These are phyloP conservation scores for Sphagnum tenellum DNA, from an alignment of 225 moss, liverwort and hornwort genomes.

Conservation along the genomic window DNA sequence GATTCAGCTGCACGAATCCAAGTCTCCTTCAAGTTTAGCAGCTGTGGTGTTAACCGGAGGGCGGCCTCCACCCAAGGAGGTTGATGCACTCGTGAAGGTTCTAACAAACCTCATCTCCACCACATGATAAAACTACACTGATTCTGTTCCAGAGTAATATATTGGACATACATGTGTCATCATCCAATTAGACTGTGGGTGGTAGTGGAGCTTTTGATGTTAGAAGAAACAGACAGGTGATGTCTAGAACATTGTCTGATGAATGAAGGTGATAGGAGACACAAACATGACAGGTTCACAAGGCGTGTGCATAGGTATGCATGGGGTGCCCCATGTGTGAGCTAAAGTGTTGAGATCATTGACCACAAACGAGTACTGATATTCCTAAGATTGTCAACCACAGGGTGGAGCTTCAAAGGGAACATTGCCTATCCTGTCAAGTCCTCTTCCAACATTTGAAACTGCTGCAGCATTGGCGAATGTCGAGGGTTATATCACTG, in stretches of 20 bases:
- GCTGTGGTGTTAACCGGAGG: constrained; percentile 77
- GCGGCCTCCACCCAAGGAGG: constrained; percentile 44
- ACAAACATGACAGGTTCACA: background rate
- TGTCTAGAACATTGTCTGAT: no score
- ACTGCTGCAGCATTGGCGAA: constrained; percentile 62
- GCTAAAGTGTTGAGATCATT: background rate
- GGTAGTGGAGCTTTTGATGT: no score
- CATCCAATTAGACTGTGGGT: no score
- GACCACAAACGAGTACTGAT: background rate
- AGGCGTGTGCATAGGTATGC: background rate
- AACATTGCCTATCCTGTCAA: constrained; percentile 60
- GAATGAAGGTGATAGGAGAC: background rate
- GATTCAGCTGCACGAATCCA: constrained; percentile 62
- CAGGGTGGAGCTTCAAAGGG: constrained; percentile 53
- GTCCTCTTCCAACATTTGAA: constrained; percentile 73
- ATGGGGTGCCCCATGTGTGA: no score
- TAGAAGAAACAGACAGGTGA: no score
- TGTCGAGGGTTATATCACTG: constrained; percentile 66
- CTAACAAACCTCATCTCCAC: no score
- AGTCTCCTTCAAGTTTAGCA: constrained; percentile 62
- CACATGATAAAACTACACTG: no score
- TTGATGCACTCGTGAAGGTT: constrained; percentile 69
- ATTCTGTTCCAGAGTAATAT: no score
- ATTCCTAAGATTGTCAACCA: no score
- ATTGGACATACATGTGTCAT: no score